Evolutionary conservation across 2,329 filamentous ascomycete species (phyloP), one percentile per base, ranked within the genome.

Genomic region (Trichoderma sp.): DNA sequence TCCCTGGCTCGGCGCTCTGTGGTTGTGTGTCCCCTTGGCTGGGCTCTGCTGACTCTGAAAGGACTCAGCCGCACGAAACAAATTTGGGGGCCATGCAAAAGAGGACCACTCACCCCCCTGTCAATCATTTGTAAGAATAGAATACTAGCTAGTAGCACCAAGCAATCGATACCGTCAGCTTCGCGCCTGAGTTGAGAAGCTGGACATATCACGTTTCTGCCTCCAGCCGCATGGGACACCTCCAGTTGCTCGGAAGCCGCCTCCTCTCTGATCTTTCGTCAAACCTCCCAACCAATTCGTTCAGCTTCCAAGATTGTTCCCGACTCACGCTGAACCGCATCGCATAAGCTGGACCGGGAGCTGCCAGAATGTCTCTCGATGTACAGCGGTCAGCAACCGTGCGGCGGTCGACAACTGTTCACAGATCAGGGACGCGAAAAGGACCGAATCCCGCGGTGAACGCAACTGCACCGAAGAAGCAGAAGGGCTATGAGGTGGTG

Each of bases 401-500:
- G 15, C 41, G 54, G 10, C 62, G 52, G 17, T 59, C 62, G 26
- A 26, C 54, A 41, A 63, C 34, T 57, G 28, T 64, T 28, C 65
- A 66, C 61, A 67, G 62, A 54, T 64, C 50, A 54, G 69, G 39
- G 24, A 66, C 64, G 30, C 60, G 45, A 19, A 64, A 51, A 34
- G 57, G 44, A 10, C 57, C 57, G 7, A 61, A 61, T 47, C 45
- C 57, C 44, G 34, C 21, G n/a, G 19, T 55, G 10, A 61, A 51
- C 45, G 12, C 57, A n/a, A 17, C 30, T 9, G 65, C 59, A 5
- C 59, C 67, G 24, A 73, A 66, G 60, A 67, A 55, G n/a, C 76
- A 72, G 66, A 77, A 76, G 30, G 74, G 73, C 2, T 76, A 77
- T 44, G 76, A 73, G 47, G 71, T 73, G 34, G 75, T 77, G 10